Evolutionary conservation across 78 protist genomes (phyloP), one percentile per base, ranked within the genome.

Genomic region (Tieghemostelium lacteum): DNA sequence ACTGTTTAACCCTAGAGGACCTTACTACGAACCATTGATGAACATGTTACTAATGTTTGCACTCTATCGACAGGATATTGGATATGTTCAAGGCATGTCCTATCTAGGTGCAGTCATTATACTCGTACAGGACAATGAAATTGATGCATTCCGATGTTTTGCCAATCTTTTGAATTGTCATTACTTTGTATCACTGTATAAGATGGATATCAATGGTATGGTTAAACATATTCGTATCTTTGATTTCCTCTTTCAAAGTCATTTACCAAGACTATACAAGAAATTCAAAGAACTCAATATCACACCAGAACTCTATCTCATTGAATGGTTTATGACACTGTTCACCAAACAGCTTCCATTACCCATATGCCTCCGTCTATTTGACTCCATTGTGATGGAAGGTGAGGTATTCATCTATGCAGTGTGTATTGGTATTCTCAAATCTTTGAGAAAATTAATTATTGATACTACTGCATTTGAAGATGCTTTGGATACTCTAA

Each of bases 11-110:
- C 22, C 28, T 0, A 22, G 36, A 1, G 96, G 94, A 4, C 91
- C 88, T 0, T 62, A 50, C 45, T 71, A 91, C 73, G 94, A 93
- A 17, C 62, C 62, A 28, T 12, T 95, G 29, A 36, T 24, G 16
- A 22, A 49, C 0, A 24, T 92, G 2, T 75, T 95, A 31, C 26
- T 50, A 29, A 2, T 88, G n/a, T 91, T 63, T 45, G 78, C 94
- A 71, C 31, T 83, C 6, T 93, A 75, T 40, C 17, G 95, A 14
- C 96, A 95, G 10, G 94, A 94, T 3, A 39, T 95, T 14, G 97
- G 96, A 3, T 95, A 95, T 37, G 96, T 95, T 36, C 97, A 95
- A 49, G 97, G 97, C 19, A 95, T 95, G 97, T 72, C 88, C 34
- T 93, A 75, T 71, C 77, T 93, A 28, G 87, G 77, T 50, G 92